Conservation (phyloP, 257 asterid species). For the Gynochthodes officinalis region DNA sequence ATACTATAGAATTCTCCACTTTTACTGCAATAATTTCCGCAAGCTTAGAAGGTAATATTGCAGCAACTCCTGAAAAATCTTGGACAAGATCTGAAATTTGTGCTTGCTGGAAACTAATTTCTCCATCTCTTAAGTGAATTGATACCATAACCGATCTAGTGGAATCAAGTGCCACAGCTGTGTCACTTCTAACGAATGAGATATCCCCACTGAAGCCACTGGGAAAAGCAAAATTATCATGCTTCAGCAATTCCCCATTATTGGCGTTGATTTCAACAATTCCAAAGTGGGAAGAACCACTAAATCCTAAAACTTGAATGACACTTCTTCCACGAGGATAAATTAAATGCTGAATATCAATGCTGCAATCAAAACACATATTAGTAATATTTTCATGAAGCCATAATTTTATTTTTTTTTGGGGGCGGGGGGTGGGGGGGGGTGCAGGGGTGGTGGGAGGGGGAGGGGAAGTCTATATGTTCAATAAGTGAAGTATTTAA, state of each 20-base stretch:
- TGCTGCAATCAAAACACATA: conserved; percentile 45
- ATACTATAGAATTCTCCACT: conserved; percentile 34
- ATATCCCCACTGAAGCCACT: conserved; percentile 83
- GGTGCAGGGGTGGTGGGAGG: no score
- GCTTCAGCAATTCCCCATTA: conserved; percentile 70
- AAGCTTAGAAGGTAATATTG: conserved; percentile 64
- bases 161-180: conserved; percentile 75
- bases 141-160: conserved; percentile 59
- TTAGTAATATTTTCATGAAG: not conserved
- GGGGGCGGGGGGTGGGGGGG: no score
- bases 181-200: conserved; percentile 52
- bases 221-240: conserved; percentile 43
- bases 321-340: conserved; percentile 64
- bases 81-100: conserved; percentile 55
- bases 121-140: conserved; percentile 56
- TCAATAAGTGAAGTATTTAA: conserved; percentile 18
- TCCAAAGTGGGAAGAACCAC: conserved; percentile 52
- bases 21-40: conserved; percentile 53
- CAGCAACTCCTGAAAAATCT: conserved; percentile 52
- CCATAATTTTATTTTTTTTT: no score
- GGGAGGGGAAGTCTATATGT: conserved; percentile 6
- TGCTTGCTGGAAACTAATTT: conserved; percentile 55
- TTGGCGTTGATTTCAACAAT: conserved; percentile 55
- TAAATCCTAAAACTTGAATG: conserved; percentile 62
- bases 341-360: conserved; percentile 54